phyloP scores from a whole-genome alignment of 208 protist species.

The Crithidia mellificae region DNA sequence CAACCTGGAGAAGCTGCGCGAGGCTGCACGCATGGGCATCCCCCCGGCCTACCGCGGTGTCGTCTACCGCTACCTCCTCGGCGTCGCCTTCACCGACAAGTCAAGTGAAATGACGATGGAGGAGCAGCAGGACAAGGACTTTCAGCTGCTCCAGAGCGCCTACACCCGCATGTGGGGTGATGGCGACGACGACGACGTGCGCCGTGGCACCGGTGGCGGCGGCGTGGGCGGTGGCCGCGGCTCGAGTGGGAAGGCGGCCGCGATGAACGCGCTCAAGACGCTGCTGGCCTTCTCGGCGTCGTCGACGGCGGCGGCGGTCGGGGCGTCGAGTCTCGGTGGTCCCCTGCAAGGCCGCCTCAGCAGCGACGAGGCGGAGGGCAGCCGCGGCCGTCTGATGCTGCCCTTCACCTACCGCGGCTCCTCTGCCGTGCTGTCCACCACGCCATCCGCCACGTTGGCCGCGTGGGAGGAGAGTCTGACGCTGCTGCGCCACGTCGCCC shows the following conservation, averaged over 20 bases:
- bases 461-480: conserved; percentile 31
- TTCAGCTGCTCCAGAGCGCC: conserved; percentile 51
- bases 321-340: conserved; percentile 7
- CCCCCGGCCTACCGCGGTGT: conserved; percentile 59
- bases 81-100: conserved; percentile 73
- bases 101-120: conserved; percentile 87
- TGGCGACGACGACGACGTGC: conserved; percentile 29
- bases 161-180: conserved; percentile 41
- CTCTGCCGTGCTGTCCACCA: conserved; percentile 3
- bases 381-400: conserved; percentile 1
- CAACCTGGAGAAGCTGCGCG: conserved; percentile 68
- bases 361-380: conserved; percentile 9
- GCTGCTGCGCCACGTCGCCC: conserved; percentile 30
- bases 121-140: conserved; percentile 80
- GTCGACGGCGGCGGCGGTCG: conserved; percentile 14
- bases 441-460: conserved; percentile 17
- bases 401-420: conserved; percentile 31
- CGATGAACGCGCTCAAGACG: conserved; percentile 22
- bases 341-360: conserved; percentile 15
- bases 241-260: conserved; percentile 3
- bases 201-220: conserved; percentile 12
- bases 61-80: conserved; percentile 87
- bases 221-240: conserved; percentile 10
- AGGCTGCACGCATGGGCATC: conserved; percentile 78
- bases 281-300: conserved; percentile 22